Evolutionary conservation across 371 early-diverging fungal species (phyloP).

Genomic region (Apophysomyces elegans): DNA sequence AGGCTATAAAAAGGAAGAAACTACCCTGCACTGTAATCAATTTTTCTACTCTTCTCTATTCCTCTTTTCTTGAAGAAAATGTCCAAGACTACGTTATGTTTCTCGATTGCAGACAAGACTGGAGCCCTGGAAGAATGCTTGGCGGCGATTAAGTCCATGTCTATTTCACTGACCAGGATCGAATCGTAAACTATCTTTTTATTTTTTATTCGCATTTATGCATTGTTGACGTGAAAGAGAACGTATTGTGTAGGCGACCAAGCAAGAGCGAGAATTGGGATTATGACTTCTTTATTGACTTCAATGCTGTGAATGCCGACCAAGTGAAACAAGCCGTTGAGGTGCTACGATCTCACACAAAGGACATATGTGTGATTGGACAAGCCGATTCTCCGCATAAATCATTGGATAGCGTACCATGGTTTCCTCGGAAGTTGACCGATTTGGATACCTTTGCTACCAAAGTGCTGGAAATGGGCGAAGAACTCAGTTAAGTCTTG

Average conservation of each 20-base stretch:
- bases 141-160: conserved; percentile 68
- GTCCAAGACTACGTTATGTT: conserved; percentile 69
- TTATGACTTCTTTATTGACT: conserved; percentile 95
- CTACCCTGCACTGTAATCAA: neutral
- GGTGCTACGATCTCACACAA: conserved; percentile 63
- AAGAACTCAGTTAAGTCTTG: conserved; percentile 66
- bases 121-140: conserved; percentile 90
- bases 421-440: conserved; percentile 94
- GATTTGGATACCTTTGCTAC: conserved; percentile 95
- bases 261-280: conserved; percentile 76
- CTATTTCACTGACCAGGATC: conserved; percentile 88
- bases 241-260: conserved; percentile 64
- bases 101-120: conserved; percentile 84
- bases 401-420: conserved; percentile 63
- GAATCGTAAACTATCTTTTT: conserved; percentile 71
- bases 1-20: neutral
- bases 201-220: conserved; percentile 12
- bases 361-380: conserved; percentile 63
- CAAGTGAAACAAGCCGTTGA: conserved; percentile 64
- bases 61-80: conserved; percentile 13
- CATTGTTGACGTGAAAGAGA: neutral
- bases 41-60: conserved; percentile 14
- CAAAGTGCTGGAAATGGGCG: conserved; percentile 92
- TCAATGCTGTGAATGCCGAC: conserved; percentile 62
- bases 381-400: conserved; percentile 3